A percentile compares a stretch with the other conserved stretches of the same genome.
These are phyloP conservation scores for Penicillium oxalicum DNA, from an alignment of 2,329 filamentous ascomycete genomes.

Conservation along the genomic window DNA sequence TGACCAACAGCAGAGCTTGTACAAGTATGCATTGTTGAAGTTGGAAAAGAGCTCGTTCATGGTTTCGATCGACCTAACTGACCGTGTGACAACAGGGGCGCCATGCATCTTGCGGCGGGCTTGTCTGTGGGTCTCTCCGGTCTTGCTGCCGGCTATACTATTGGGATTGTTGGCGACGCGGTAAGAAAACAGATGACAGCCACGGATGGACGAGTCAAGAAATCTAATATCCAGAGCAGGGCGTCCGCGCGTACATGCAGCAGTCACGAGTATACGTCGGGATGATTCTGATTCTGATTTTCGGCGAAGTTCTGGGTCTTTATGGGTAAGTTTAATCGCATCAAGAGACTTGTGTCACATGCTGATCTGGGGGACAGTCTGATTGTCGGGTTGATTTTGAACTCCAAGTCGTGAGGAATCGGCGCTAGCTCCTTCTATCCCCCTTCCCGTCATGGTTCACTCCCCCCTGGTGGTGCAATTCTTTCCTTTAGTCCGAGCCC, in stretches of 20 bases:
- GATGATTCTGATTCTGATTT: conserved; percentile 98
- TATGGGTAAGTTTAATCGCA: conserved; percentile 66
- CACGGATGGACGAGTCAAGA: neutral
- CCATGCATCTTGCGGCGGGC: conserved; percentile 88
- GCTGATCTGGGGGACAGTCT: conserved; percentile 51
- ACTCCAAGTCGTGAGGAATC: conserved; percentile 57
- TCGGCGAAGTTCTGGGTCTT: conserved; percentile 91
- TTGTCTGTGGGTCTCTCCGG: conserved; percentile 88
- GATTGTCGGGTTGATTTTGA: conserved; percentile 88
- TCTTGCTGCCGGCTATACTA: conserved; percentile 90
- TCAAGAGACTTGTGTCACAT: neutral
- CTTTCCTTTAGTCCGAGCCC: neutral
- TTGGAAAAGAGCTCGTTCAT: neutral
- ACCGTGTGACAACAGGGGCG: conserved; percentile 53
- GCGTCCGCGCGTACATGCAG: conserved; percentile 91
- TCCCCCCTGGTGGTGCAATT: conserved; percentile 2
- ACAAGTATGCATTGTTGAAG: conserved; percentile 54
- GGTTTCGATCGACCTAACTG: conserved; percentile 19
- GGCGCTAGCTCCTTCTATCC: neutral
- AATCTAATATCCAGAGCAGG: conserved; percentile 37
- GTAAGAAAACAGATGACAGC: conserved; percentile 42
- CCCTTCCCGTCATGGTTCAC: neutral
- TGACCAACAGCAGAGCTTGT: conserved; percentile 69
- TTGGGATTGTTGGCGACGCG: conserved; percentile 90
- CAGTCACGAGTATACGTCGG: conserved; percentile 95